phyloP scores from a whole-genome alignment of 805 yeast species.

The Wickerhamiella occidentalis region DNA sequence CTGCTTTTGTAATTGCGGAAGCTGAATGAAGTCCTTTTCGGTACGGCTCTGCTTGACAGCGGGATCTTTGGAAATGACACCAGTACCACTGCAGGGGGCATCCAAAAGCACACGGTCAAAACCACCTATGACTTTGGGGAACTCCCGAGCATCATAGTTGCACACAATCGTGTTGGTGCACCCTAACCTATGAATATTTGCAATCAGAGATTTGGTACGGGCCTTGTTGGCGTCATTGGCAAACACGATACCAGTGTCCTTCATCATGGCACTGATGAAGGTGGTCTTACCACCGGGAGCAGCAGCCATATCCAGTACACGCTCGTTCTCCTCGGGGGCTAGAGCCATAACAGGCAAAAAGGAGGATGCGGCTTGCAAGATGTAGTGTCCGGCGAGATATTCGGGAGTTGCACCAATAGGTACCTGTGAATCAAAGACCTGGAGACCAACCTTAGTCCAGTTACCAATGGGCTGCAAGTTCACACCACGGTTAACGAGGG shows the following conservation, averaged over 20 bases:
- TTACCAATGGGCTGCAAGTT: slow-evolving; percentile 92
- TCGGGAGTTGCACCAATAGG: slow-evolving; percentile 99
- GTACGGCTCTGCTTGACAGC: slow-evolving; percentile 87
- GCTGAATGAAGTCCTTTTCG: slow-evolving; percentile 90
- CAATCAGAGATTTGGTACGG: slow-evolving; percentile 90
- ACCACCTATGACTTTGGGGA: slow-evolving; percentile 96
- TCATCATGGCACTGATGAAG: slow-evolving; percentile 89
- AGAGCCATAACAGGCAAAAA: slow-evolving; percentile 96
- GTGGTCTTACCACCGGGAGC: slow-evolving; percentile 99
- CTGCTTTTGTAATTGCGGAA: slow-evolving; percentile 94
- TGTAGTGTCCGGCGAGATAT: slow-evolving; percentile 94
- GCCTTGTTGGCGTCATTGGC: slow-evolving; percentile 97
- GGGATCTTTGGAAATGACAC: slow-evolving; percentile 96
- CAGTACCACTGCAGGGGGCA: slow-evolving; percentile 99
- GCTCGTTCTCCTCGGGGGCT: slow-evolving; percentile 93
- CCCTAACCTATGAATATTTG: slow-evolving; percentile 93
- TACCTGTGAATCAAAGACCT: slow-evolving; percentile 96
- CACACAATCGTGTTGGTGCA: slow-evolving; percentile 94
- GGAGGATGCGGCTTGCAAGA: slow-evolving; percentile 95
- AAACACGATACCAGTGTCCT: slow-evolving; percentile 92
- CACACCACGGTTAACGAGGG: slow-evolving; percentile 91
- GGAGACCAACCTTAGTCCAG: slow-evolving; percentile 98
- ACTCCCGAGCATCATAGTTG: slow-evolving; percentile 95
- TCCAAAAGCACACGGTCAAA: slow-evolving; percentile 89
- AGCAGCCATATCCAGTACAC: slow-evolving; percentile 96